Percentiles rank a stretch among this genome's conserved stretches.
These are phyloP conservation scores for Chiua sp. DNA, from an alignment of 1,284 basidiomycete genomes.

Conservation along the genomic window DNA sequence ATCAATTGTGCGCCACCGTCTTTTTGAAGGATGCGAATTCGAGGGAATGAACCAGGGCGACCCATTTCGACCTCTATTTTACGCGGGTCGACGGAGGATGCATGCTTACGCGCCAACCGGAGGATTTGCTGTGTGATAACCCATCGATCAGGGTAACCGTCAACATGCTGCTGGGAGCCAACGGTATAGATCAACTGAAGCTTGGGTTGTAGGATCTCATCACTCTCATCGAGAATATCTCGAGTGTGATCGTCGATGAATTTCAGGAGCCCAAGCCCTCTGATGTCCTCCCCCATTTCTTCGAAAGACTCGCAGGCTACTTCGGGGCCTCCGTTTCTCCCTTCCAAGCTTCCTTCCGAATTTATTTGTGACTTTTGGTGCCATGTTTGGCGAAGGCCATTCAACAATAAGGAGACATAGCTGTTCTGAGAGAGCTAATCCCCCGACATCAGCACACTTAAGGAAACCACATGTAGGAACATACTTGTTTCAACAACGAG, in stretches of 20 bases:
- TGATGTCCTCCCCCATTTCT: too few relatives aligned
- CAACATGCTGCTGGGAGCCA: conserved; percentile 44
- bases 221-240: conserved; percentile 51
- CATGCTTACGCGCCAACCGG: conserved; percentile 20
- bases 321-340: too few relatives aligned
- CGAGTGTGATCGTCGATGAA: conserved; percentile 14
- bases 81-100: conserved; percentile 22
- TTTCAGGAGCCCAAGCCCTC: too few relatives aligned
- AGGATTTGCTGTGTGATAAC: conserved; percentile 45
- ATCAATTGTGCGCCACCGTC: conserved; percentile 29
- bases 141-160: conserved; percentile 55
- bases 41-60: conserved; percentile 30
- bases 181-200: conserved; percentile 52
- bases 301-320: too few relatives aligned
- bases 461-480: too few relatives aligned
- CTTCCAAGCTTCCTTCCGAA: too few relatives aligned
- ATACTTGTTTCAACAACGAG: too few relatives aligned
- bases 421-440: too few relatives aligned
- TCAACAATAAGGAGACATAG: too few relatives aligned
- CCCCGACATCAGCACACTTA: too few relatives aligned
- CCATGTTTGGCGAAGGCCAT: too few relatives aligned
- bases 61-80: conserved; percentile 10
- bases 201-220: conserved; percentile 49
- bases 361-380: too few relatives aligned
- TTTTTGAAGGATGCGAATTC: conserved; percentile 37